Base-by-base conservation (phyloP, 2,329 filamentous ascomycete genomes). In the Colletotrichum horii region DNA sequence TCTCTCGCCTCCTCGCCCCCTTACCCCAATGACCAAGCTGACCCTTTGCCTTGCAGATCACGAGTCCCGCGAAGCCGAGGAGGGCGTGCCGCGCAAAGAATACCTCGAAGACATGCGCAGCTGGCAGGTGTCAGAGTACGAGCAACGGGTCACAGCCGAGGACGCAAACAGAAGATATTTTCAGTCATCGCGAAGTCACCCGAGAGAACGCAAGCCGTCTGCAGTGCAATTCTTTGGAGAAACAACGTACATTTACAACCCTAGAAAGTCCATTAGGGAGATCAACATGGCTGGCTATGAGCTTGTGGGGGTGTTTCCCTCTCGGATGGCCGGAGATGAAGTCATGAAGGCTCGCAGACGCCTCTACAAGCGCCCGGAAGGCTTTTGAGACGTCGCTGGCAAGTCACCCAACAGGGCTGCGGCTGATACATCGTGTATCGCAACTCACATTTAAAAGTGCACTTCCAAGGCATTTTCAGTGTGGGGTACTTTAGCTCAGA, bases 21-120 rank as follows among this genome's bases (percentile, higher is more conserved):
- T 12, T 0, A 11, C 4, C 2, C 14, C 15, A 15, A 34, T 15
- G 12, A 12, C 0, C 19, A 9, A 0, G 28, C 58, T 61, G 0
- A 61, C 38, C n/a, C 9, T 24, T 15, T 0, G 11, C 1, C 11
- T 0, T 15, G 9, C 19, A 66, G 64, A 66, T 28, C 26, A 22
- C 8, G 12, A 55, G 8, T 55, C 43, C 19, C 16, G 32, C n/a
- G 64, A 30, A 30, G 64, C 64, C 9, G 26, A 26, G 16, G 8
- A 22, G 7, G 43, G 64, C 3, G 14, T 66, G 24, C 8, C 64
- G 24, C 64, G 64, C 7, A 22, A 16, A 30, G n/a, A 16, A 9
- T 66, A 32, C 2, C 38, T 66, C 26, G 12, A 34, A 16, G n/a
- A 4, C 4, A 43, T 32, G 64, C 64, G 24, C 3, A 28, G 19